Evolutionary conservation across 2,329 filamentous ascomycete species (phyloP).

Genomic region (Dothideomycetidae sp.): DNA sequence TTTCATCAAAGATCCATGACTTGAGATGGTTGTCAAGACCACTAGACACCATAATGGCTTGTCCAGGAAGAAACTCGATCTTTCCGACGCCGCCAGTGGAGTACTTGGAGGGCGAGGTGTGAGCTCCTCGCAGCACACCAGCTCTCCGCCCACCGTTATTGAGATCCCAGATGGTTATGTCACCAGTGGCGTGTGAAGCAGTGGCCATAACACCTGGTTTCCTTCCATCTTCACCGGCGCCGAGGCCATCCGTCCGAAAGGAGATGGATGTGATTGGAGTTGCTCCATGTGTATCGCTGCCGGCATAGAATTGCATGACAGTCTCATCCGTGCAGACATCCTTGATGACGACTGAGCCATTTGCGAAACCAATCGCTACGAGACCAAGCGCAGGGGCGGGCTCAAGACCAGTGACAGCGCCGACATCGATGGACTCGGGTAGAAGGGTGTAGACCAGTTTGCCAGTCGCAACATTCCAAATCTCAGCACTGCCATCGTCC

Average conservation of each 20-base stretch:
- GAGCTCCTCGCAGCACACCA: conserved; percentile 74
- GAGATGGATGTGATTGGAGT: conserved; percentile 66
- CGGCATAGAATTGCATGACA: conserved; percentile 43
- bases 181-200: conserved; percentile 60
- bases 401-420: conserved; percentile 74
- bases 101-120: conserved; percentile 61
- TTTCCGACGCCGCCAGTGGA: conserved; percentile 70
- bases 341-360: conserved; percentile 64
- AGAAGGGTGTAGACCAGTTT: conserved; percentile 85
- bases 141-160: conserved; percentile 77
- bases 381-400: conserved; percentile 72
- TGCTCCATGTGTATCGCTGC: conserved; percentile 30
- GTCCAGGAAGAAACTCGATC: conserved; percentile 76
- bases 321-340: conserved; percentile 67
- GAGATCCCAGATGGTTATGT: conserved; percentile 92
- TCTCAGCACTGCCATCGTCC: conserved; percentile 78
- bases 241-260: conserved; percentile 78
- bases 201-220: conserved; percentile 91
- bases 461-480: conserved; percentile 90
- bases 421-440: conserved; percentile 56
- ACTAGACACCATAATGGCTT: conserved; percentile 79
- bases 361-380: conserved; percentile 74
- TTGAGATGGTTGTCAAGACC: conserved; percentile 88
- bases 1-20: conserved; percentile 92
- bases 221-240: conserved; percentile 74